phyloP scores from a whole-genome alignment of 768 basidiomycete species.

The Termitomyces sp. region DNA sequence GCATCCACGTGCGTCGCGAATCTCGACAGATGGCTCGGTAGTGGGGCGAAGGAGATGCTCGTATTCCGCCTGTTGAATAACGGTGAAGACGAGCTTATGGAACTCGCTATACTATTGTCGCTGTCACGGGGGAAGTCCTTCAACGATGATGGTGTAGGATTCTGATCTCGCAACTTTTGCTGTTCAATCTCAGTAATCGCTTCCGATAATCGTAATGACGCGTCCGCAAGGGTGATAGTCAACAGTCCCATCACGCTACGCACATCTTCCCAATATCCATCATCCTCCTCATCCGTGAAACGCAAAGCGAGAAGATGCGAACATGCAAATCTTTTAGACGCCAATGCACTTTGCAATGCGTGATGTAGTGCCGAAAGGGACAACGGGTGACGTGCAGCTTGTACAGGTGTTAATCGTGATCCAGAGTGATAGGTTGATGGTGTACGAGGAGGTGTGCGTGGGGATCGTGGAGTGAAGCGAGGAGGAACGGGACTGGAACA shows the following conservation, averaged over 20 bases:
- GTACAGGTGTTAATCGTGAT: conserved; percentile 60
- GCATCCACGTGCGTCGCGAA: conserved; percentile 73
- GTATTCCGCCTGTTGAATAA: conserved; percentile 2
- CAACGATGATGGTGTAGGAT: conserved; percentile 31
- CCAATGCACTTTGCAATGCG: conserved; percentile 59
- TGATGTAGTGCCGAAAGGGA: conserved; percentile 58
- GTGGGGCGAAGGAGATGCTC: conserved; percentile 59
- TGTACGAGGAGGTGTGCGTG: conserved; percentile 16
- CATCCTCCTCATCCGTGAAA: conserved; percentile 66
- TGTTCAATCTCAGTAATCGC: conserved; percentile 58
- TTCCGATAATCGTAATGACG: conserved; percentile 53
- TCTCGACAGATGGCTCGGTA: conserved; percentile 60
- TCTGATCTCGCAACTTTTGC: conserved; percentile 43
- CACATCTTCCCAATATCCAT: conserved; percentile 82
- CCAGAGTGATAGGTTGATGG: conserved; percentile 34
- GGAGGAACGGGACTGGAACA: conserved; percentile 23
- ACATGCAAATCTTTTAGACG: conserved; percentile 72
- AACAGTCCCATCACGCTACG: conserved; percentile 67
- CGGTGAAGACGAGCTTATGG: neutral
- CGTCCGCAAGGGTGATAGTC: conserved; percentile 61
- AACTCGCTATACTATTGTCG: conserved; percentile 7
- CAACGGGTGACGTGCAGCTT: conserved; percentile 56
- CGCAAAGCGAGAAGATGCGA: conserved; percentile 76
- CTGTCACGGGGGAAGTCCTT: conserved; percentile 3
- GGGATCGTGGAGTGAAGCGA: conserved; percentile 25